These are phyloP conservation scores for Solanum hybrid DNA, from an alignment of 305 asterid species.

Conservation along the genomic window DNA sequence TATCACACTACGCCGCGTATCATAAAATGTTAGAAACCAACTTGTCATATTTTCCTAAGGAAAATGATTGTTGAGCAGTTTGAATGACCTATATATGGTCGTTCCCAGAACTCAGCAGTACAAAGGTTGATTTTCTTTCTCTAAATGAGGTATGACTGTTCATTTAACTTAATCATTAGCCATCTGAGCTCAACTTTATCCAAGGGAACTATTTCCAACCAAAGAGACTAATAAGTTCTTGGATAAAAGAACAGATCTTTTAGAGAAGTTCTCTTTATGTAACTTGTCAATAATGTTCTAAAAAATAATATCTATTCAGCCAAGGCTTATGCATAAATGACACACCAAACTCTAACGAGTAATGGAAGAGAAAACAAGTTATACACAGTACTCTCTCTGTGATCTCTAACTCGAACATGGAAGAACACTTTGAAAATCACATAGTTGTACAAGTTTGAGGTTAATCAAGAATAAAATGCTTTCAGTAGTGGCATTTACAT, in stretches of 20 bases:
- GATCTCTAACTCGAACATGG: background rate
- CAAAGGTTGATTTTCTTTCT: background rate
- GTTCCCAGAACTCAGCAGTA: background rate
- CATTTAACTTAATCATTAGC: background rate
- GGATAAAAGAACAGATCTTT: background rate
- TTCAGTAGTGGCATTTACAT: background rate
- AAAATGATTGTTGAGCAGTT: background rate
- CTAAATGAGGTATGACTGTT: background rate
- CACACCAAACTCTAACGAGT: background rate
- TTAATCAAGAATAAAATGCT: background rate
- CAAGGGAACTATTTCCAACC: background rate
- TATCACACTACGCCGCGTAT: background rate
- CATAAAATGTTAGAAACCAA: background rate
- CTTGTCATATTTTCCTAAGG: background rate
- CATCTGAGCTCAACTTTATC: background rate
- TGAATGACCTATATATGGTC: background rate
- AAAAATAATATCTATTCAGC: background rate
- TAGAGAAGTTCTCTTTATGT: background rate
- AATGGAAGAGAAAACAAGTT: background rate
- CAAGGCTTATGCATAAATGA: background rate
- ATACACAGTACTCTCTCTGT: background rate
- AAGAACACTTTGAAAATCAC: background rate
- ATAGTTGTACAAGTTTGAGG: background rate
- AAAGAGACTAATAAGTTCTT: background rate
- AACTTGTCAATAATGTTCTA: background rate